These are phyloP conservation scores for Penstemon davidsonii DNA, from an alignment of 257 asterid species.

Conservation along the genomic window DNA sequence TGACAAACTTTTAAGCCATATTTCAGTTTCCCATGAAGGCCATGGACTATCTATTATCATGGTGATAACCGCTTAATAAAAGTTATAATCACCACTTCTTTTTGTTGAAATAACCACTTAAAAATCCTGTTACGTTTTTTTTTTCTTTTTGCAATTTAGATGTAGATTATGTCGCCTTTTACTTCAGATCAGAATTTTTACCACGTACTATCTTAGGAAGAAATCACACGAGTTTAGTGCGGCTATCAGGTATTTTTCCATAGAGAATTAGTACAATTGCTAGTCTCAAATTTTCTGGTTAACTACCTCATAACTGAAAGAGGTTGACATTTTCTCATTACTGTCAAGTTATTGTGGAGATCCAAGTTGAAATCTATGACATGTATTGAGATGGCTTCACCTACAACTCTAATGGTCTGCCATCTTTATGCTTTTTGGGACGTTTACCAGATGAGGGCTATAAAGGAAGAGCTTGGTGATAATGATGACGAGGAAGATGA, in stretches of 20 bases:
- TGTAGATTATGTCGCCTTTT: neutral
- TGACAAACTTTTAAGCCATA: constrained; percentile 2
- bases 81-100: neutral
- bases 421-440: constrained; percentile 26
- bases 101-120: neutral
- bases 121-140: neutral
- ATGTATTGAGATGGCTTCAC: constrained; percentile 11
- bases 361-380: constrained; percentile 16
- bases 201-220: neutral
- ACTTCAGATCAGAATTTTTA: constrained; percentile 16
- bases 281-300: neutral
- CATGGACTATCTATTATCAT: constrained; percentile 6
- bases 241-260: constrained; percentile 5
- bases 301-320: constrained; percentile 20
- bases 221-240: neutral
- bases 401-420: constrained; percentile 25
- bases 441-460: constrained; percentile 89
- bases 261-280: neutral
- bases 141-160: neutral
- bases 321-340: neutral
- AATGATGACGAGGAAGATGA: constrained; percentile 98
- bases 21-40: constrained; percentile 1
- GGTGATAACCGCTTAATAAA: constrained; percentile 9
- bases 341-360: constrained; percentile 4
- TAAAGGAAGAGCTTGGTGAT: constrained; percentile 97